phyloP scores from a whole-genome alignment of 805 yeast species.

The Ogataea methylovora region DNA sequence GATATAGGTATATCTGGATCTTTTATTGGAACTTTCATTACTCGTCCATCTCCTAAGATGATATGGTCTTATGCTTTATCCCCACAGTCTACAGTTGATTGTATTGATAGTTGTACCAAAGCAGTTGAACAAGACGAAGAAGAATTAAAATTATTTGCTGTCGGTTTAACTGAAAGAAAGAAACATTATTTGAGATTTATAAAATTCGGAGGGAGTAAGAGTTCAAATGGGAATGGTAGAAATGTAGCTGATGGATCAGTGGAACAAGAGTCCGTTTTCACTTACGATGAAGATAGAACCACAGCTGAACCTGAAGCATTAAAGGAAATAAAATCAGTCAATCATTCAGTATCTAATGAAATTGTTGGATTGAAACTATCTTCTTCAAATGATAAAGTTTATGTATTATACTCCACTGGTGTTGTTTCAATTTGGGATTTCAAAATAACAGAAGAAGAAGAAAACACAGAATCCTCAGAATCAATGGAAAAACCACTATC shows the following conservation, averaged over 20 bases:
- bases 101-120: constrained; percentile 27
- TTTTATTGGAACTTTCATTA: constrained; percentile 40
- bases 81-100: constrained; percentile 36
- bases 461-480: too few species aligned
- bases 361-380: constrained; percentile 21
- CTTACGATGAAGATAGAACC: constrained; percentile 21
- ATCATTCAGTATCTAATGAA: constrained; percentile 18
- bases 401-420: constrained; percentile 25
- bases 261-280: constrained; percentile 15
- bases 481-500: constrained; percentile 5
- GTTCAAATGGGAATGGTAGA: constrained; percentile 5
- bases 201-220: constrained; percentile 9
- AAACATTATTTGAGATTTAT: constrained; percentile 20
- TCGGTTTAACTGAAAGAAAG: constrained; percentile 29
- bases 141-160: constrained; percentile 21
- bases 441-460: constrained; percentile 7
- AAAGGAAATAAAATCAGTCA: constrained; percentile 24
- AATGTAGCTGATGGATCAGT: constrained; percentile 17
- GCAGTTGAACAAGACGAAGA: constrained; percentile 2
- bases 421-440: constrained; percentile 17
- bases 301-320: constrained; percentile 24
- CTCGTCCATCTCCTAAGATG: constrained; percentile 50
- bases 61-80: constrained; percentile 48
- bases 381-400: constrained; percentile 19
- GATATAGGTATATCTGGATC: constrained; percentile 51